A percentile compares a stretch with the other conserved stretches of the same genome.
These are phyloP conservation scores for Hemerocallis citrina DNA, from an alignment of 106 monocot species.

Conservation along the genomic window DNA sequence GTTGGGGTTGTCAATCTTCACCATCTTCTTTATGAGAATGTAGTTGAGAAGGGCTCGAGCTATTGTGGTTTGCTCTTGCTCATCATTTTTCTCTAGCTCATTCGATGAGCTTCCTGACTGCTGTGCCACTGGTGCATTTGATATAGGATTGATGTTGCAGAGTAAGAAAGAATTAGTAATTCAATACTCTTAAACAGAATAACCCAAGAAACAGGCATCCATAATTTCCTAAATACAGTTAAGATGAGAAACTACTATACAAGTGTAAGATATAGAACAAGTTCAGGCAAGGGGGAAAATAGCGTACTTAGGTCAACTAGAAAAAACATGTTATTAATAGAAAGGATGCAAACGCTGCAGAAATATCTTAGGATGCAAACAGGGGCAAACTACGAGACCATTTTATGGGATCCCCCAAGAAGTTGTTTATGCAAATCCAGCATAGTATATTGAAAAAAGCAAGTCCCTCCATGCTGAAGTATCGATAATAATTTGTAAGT, in stretches of 20 bases:
- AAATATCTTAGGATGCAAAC: too few relatives aligned
- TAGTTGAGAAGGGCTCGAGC: conserved; percentile 77
- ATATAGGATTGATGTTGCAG: neutral
- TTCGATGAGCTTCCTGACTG: conserved; percentile 45
- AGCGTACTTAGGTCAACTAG: neutral
- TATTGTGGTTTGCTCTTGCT: conserved; percentile 81
- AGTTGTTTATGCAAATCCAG: too few relatives aligned
- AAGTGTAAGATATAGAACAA: neutral
- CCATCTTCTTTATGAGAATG: conserved; percentile 64
- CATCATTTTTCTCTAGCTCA: conserved; percentile 58
- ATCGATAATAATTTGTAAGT: too few relatives aligned
- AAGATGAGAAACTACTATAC: neutral
- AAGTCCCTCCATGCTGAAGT: too few relatives aligned
- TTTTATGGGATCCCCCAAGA: too few relatives aligned
- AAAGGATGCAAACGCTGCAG: too few relatives aligned
- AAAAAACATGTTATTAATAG: too few relatives aligned
- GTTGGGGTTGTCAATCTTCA: conserved; percentile 46
- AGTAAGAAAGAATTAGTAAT: too few relatives aligned
- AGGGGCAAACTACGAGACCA: too few relatives aligned
- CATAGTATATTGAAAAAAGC: too few relatives aligned
- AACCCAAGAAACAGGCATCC: neutral
- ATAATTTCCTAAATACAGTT: too few relatives aligned
- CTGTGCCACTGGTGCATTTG: conserved; percentile 39
- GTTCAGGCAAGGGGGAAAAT: too few relatives aligned
- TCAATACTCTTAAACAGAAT: neutral